Conservation (phyloP, 2,329 filamentous ascomycete species). For the Periconia sp. region DNA sequence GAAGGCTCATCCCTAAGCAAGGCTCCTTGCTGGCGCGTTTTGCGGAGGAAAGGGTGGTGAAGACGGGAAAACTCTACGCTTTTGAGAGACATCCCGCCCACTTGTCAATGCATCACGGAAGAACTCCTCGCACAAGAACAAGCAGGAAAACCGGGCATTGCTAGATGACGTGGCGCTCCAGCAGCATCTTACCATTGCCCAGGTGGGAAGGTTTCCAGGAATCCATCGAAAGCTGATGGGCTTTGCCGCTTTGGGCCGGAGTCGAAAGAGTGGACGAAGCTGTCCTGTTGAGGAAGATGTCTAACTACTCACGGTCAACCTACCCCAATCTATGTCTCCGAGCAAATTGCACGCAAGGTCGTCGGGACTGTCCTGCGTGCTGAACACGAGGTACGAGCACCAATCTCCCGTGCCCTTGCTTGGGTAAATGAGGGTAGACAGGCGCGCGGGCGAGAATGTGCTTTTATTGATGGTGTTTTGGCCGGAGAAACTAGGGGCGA, state of each 20-base stretch:
- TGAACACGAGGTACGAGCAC: too few relatives aligned
- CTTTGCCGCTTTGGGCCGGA: constrained; percentile 10
- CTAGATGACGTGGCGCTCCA: too few relatives aligned
- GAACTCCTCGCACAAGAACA: neutral
- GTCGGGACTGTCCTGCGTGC: too few relatives aligned
- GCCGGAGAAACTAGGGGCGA: too few relatives aligned
- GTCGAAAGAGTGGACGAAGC: constrained; percentile 1
- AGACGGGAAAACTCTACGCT: neutral
- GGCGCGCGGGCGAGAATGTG: neutral
- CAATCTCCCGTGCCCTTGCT: neutral
- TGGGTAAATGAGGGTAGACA: neutral
- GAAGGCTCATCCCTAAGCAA: too few relatives aligned
- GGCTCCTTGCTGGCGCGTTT: too few relatives aligned
- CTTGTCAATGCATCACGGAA: neutral
- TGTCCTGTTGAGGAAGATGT: constrained; percentile 3
- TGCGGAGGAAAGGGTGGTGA: too few relatives aligned
- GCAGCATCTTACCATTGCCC: neutral
- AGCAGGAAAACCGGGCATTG: neutral
- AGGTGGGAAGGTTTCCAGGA: neutral
- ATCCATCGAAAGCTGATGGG: constrained; percentile 9
- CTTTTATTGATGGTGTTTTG: neutral
- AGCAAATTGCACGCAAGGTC: too few relatives aligned
- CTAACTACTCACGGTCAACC: constrained; percentile 1
- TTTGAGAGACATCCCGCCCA: too few relatives aligned
- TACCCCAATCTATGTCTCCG: too few relatives aligned